Evolutionary conservation across 805 yeast species (phyloP), one percentile per base, ranked within the genome.

Genomic region (Jamesozyma jinghongensis): DNA sequence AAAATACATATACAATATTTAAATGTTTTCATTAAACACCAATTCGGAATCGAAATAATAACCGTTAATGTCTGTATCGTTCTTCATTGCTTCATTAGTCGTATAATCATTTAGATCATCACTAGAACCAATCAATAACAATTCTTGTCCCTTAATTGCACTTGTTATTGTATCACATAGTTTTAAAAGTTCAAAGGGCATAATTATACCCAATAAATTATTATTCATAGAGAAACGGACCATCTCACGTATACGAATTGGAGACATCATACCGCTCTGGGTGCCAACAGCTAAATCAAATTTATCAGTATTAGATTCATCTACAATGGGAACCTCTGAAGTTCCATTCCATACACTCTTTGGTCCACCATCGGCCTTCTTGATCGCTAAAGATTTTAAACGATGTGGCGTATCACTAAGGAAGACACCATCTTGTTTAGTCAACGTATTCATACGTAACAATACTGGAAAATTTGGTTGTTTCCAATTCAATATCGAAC

Each of bases 401-500:
- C 53, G 51, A 36, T 62, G 57, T 3, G 64, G 61, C 1, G 66
- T 57, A 32, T 59, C 63, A 30, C 49, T 46, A 7, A 50, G 41
- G 34, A 55, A 56, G 11, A 33, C 37, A 13, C 43, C 44, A 18
- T 40, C 42, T 25, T 38, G 41, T 13, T 43, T 40, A 2, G 70
- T 65, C 10, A 79, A 66, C n/a, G 86, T 85, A 51, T 77, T 79
- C 73, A 88, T 75, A 41, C 80, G 76, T 63, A 85, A 83, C 49
- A 92, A 79, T 0, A 92, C 97, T 0, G 98, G 97, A 63, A 82
- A 92, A 59, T 90, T 90, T 12, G 98, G 97, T 63, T 92, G 98
- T 62, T 92, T 92, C 98, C 98, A 92, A 63, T 92, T 92, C 51
- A 92, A 65, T 35, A 86, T 83, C 10, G 95, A 85, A 63, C 97